Conservation (phyloP, 371 early-diverging fungal genomes). For the Sanchytrium tribonematis region DNA sequence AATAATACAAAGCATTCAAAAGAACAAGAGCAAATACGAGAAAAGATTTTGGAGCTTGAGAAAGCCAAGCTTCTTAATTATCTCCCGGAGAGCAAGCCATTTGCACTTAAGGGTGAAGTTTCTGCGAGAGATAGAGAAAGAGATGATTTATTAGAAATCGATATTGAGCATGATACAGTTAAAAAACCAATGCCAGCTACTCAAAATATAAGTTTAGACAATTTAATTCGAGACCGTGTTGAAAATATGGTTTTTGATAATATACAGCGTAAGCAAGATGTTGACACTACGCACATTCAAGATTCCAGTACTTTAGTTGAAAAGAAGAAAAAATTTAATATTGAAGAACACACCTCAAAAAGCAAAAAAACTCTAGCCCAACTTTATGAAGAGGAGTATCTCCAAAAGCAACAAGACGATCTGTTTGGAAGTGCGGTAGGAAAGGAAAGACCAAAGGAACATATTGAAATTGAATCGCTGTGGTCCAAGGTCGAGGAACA, state of each 20-base stretch:
- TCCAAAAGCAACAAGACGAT: not conserved
- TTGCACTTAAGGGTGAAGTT: not conserved
- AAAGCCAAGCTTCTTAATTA: not conserved
- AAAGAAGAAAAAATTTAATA: not conserved
- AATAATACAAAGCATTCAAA: not conserved
- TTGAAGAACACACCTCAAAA: not conserved
- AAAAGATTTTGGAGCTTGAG: not conserved
- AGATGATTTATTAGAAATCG: not conserved
- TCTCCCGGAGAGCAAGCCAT: not conserved
- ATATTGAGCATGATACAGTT: not conserved
- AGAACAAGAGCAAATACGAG: not conserved
- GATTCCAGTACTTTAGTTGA: not conserved
- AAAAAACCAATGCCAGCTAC: not conserved
- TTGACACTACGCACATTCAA: not conserved
- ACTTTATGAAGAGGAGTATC: not conserved
- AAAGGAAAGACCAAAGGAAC: not conserved
- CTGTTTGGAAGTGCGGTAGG: not conserved
- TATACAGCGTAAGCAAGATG: not conserved
- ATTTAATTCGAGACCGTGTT: not conserved
- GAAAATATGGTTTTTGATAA: not conserved
- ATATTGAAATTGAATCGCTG: not conserved
- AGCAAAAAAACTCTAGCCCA: not conserved
- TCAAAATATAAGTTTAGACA: not conserved
- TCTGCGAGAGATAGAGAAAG: not conserved
- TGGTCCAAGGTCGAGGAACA: not conserved